Conservation (phyloP, 2,329 filamentous ascomycete genomes). For the Clarireedia hainanense region DNA sequence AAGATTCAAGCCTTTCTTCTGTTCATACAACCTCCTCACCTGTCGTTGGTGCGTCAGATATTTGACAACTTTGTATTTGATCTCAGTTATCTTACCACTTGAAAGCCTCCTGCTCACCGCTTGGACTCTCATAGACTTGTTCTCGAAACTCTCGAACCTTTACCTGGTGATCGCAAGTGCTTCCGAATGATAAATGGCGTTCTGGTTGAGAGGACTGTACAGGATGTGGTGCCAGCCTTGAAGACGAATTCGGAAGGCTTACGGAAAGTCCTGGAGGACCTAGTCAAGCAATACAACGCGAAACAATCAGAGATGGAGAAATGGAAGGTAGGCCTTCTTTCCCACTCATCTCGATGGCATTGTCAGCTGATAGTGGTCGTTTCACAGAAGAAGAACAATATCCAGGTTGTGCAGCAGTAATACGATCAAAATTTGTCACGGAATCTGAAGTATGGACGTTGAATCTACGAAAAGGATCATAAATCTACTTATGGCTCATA, state of each 20-base stretch:
- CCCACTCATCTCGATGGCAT: not conserved
- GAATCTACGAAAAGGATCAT: constrained; percentile 18
- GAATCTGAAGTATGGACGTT: constrained; percentile 15
- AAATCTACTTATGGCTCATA: constrained; percentile 15
- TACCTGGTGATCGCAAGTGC: constrained; percentile 83
- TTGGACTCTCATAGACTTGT: constrained; percentile 60
- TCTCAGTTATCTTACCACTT: constrained; percentile 17
- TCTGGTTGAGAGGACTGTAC: constrained; percentile 84
- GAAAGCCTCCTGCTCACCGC: constrained; percentile 32
- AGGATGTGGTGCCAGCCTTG: constrained; percentile 84
- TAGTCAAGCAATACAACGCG: constrained; percentile 91
- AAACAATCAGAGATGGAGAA: constrained; percentile 94
- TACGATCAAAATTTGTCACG: constrained; percentile 11
- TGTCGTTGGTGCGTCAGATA: not conserved
- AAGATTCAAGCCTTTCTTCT: constrained; percentile 31
- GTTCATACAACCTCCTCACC: not conserved
- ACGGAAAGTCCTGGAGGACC: constrained; percentile 86
- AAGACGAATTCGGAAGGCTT: constrained; percentile 91
- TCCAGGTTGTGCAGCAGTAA: constrained; percentile 76
- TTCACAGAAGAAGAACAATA: constrained; percentile 76
- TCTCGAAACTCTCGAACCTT: constrained; percentile 79
- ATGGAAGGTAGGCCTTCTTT: constrained; percentile 74
- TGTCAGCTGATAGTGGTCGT: constrained; percentile 14
- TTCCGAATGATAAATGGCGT: constrained; percentile 99
- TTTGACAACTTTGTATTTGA: not conserved